phyloP scores from a whole-genome alignment of 2,329 filamentous ascomycete species.

The Aspergillus ochraceoroseus region DNA sequence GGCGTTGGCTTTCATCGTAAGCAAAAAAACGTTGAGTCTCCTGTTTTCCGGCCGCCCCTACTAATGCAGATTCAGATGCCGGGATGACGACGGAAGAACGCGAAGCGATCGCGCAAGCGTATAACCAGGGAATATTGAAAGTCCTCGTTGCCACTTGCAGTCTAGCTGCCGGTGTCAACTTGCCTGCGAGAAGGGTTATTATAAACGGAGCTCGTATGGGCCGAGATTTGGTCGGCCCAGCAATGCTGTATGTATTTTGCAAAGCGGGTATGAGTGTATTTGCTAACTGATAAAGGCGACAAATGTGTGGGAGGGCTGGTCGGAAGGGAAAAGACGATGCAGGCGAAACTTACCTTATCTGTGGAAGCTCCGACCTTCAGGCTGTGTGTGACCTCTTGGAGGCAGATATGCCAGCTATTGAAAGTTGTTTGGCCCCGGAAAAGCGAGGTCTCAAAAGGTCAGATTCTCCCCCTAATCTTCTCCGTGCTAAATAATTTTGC shows the following conservation, averaged over 20 bases:
- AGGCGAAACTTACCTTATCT: slow-evolving; percentile 73
- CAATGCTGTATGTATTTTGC: slow-evolving; percentile 55
- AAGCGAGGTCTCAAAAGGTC: slow-evolving; percentile 64
- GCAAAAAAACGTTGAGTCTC: too few species aligned
- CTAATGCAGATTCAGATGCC: slow-evolving; percentile 36
- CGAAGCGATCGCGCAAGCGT: slow-evolving; percentile 65
- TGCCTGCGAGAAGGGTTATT: slow-evolving; percentile 67
- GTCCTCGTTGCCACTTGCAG: slow-evolving; percentile 73
- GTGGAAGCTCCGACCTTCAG: slow-evolving; percentile 62
- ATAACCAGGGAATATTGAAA: slow-evolving; percentile 62
- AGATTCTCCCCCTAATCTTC: too few species aligned
- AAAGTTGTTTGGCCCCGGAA: slow-evolving; percentile 64
- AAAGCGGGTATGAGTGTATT: background rate
- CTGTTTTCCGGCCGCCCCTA: too few species aligned
- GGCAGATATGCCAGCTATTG: slow-evolving; percentile 64
- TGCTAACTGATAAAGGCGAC: slow-evolving; percentile 48
- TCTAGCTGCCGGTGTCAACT: slow-evolving; percentile 76
- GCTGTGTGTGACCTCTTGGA: slow-evolving; percentile 66
- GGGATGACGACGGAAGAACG: slow-evolving; percentile 68
- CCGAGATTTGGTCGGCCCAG: slow-evolving; percentile 67
- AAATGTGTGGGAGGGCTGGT: slow-evolving; percentile 74
- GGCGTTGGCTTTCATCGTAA: slow-evolving; percentile 71
- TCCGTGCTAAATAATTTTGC: too few species aligned
- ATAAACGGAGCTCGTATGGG: slow-evolving; percentile 72
- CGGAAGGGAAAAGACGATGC: slow-evolving; percentile 73